Percentiles rank a stretch among this genome's conserved stretches.
phyloP scores from a whole-genome alignment of 106 monocot species.

The Phalaenopsis aphrodite region DNA sequence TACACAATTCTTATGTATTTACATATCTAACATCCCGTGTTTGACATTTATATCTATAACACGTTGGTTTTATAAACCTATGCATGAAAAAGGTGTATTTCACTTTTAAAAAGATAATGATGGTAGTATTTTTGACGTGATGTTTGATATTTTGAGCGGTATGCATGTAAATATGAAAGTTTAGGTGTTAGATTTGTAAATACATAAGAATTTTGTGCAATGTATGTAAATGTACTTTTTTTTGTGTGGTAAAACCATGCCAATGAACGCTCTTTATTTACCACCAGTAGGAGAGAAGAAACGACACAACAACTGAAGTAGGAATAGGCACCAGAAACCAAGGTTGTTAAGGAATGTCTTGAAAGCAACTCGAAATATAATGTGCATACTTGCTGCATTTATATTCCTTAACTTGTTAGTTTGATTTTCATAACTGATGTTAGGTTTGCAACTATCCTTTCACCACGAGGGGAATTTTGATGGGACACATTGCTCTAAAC shows the following conservation, averaged over 20 bases:
- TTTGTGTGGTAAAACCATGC: neutral
- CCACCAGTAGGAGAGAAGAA: neutral
- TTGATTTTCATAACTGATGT: neutral
- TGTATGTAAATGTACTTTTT: neutral
- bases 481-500: slow-evolving; percentile 87
- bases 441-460: slow-evolving; percentile 98
- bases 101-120: too few species aligned
- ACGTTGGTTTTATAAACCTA: too few species aligned
- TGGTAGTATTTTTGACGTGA: too few species aligned
- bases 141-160: too few species aligned
- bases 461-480: slow-evolving; percentile 94
- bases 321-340: too few species aligned
- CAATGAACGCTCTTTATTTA: neutral
- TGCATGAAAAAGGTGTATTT: too few species aligned
- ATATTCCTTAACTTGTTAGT: neutral
- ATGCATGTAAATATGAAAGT: too few species aligned
- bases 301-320: neutral
- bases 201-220: too few species aligned
- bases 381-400: neutral
- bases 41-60: too few species aligned
- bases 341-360: neutral
- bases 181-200: too few species aligned
- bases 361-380: neutral
- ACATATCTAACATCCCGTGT: too few species aligned
- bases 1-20: too few species aligned